Conservation (phyloP, 176 grass and related monocot species). For the Musa itinerans region DNA sequence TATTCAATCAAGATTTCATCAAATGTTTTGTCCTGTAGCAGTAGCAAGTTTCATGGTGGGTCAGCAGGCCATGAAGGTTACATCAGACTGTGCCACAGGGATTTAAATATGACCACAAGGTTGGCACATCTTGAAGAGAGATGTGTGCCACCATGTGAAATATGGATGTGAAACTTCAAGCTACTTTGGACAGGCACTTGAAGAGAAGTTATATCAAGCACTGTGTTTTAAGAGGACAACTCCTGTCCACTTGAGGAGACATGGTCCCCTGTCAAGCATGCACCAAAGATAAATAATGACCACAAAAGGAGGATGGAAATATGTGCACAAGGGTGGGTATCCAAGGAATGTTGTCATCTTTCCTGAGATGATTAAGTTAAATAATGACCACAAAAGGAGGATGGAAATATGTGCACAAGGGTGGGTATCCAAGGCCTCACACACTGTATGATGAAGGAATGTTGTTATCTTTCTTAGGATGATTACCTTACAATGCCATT, state of each 20-base stretch:
- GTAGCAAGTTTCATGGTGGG: not conserved
- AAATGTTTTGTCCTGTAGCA: not conserved
- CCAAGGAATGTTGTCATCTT: too few relatives aligned
- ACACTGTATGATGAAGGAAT: too few relatives aligned
- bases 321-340: not conserved
- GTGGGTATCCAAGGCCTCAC: too few relatives aligned
- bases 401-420: too few relatives aligned
- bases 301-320: not conserved
- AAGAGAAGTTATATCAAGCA: not conserved
- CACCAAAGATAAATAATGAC: too few relatives aligned
- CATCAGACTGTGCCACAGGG: not conserved
- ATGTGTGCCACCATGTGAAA: constrained; percentile 1
- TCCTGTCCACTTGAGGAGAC: not conserved
- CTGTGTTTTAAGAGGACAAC: not conserved
- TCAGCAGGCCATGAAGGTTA: not conserved
- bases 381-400: too few relatives aligned
- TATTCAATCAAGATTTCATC: not conserved
- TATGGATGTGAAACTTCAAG: not conserved
- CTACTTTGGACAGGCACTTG: not conserved
- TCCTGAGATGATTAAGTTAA: too few relatives aligned
- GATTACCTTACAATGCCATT: too few relatives aligned
- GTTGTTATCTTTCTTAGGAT: too few relatives aligned
- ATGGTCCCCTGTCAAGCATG: not conserved
- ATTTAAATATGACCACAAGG: not conserved
- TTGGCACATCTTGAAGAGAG: not conserved